These are phyloP conservation scores for Monosporozyma siamensis DNA, from an alignment of 805 yeast genomes.

Conservation along the genomic window DNA sequence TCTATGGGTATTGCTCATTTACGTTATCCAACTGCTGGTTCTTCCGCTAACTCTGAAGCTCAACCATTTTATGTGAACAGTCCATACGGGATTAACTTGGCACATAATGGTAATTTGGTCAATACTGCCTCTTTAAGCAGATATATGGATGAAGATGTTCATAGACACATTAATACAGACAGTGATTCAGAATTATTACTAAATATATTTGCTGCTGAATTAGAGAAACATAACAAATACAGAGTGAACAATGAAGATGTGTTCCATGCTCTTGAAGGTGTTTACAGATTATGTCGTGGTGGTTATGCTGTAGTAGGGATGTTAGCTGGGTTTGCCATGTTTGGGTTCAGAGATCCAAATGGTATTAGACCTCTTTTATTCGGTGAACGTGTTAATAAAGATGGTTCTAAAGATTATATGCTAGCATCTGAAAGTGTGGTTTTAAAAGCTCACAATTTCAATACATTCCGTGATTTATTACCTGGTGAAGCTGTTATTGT, in stretches of 20 bases:
- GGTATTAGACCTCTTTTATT: constrained; percentile 87
- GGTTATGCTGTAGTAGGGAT: constrained; percentile 95
- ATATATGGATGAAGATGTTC: constrained; percentile 86
- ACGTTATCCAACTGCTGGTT: constrained; percentile 96
- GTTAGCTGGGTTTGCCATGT: constrained; percentile 91
- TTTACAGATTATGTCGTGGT: constrained; percentile 75
- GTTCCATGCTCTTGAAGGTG: constrained; percentile 76
- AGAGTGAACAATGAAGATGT: constrained; percentile 88
- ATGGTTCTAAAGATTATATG: constrained; percentile 81
- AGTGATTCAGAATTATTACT: constrained; percentile 87
- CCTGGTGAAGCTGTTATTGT: constrained; percentile 98
- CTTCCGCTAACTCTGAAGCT: constrained; percentile 91
- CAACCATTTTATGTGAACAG: constrained; percentile 97
- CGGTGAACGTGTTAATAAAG: constrained; percentile 67
- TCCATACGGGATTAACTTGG: constrained; percentile 84
- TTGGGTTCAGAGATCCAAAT: constrained; percentile 95
- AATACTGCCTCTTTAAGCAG: constrained; percentile 69
- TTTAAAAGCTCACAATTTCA: constrained; percentile 81
- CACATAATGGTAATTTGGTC: constrained; percentile 93
- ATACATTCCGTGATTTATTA: constrained; percentile 64
- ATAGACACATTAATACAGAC: constrained; percentile 95
- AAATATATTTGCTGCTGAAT: constrained; percentile 84
- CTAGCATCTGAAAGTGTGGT: constrained; percentile 93
- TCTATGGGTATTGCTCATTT: constrained; percentile 93
- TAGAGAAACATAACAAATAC: constrained; percentile 83